Evolutionary conservation across 768 basidiomycete genomes (phyloP).

Genomic region (Lactarius hengduanensis): DNA sequence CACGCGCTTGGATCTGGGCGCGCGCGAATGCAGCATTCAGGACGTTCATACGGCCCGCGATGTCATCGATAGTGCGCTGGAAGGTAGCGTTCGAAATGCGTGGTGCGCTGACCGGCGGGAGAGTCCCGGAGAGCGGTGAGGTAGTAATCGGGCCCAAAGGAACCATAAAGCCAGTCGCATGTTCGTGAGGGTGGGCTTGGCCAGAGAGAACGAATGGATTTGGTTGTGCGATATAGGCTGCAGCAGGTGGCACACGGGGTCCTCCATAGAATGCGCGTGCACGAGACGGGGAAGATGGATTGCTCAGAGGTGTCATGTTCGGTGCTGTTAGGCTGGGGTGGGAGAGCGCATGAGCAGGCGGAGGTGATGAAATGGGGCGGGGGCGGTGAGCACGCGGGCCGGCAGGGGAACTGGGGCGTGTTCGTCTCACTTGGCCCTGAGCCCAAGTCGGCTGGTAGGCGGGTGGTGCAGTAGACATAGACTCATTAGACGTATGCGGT

Average conservation of each 20-base stretch:
- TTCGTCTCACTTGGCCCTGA: constrained; percentile 20
- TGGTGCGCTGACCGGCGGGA: constrained; percentile 46
- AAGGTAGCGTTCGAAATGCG: constrained; percentile 41
- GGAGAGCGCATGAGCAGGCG: constrained; percentile 18
- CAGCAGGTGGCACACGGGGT: constrained; percentile 8
- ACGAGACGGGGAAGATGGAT: constrained; percentile 12
- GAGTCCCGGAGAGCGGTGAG: constrained; percentile 29
- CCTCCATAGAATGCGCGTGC: constrained; percentile 18
- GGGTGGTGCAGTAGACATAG: constrained; percentile 20
- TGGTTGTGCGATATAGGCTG: constrained; percentile 3
- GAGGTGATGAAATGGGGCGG: constrained; percentile 28
- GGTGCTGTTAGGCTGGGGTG: constrained; percentile 7
- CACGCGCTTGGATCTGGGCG: constrained; percentile 28
- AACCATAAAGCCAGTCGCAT: constrained; percentile 15
- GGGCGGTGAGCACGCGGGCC: constrained; percentile 28
- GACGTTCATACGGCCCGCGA: constrained; percentile 48
- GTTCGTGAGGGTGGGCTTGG: constrained; percentile 15
- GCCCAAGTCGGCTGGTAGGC: constrained; percentile 24
- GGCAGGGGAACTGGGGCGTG: constrained; percentile 28
- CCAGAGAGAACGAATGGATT: constrained; percentile 15
- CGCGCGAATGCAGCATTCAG: constrained; percentile 32
- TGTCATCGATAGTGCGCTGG: constrained; percentile 45
- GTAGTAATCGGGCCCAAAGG: constrained; percentile 20
- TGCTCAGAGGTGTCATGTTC: constrained; percentile 13
- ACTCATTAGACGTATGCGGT: constrained; percentile 24